Conservation (phyloP, 331 rosid species). For the Telfairia occidentalis region DNA sequence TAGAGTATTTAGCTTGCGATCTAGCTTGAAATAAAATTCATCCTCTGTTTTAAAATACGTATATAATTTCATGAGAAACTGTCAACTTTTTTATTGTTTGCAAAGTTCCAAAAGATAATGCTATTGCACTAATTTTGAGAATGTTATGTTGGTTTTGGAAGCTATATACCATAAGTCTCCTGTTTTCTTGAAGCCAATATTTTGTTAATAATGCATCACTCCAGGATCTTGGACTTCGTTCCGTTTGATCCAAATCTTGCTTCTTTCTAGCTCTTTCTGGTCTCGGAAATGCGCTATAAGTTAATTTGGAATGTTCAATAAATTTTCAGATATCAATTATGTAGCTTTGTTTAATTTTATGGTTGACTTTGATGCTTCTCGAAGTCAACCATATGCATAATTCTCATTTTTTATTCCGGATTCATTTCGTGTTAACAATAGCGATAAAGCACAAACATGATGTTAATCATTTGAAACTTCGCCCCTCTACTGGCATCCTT, state of each 20-base stretch:
- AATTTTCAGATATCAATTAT: not conserved
- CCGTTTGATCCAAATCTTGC: not conserved
- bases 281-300: not conserved
- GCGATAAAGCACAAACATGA: not conserved
- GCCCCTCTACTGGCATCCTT: not conserved
- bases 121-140: not conserved
- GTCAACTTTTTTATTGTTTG: not conserved
- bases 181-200: not conserved
- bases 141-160: not conserved
- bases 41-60: not conserved
- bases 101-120: not conserved
- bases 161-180: not conserved
- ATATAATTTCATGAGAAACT: not conserved
- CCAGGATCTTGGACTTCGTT: not conserved
- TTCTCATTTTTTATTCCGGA: not conserved
- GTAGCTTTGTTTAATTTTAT: not conserved
- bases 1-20: constrained; percentile 7
- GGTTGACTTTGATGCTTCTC: not conserved
- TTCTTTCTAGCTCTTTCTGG: not conserved
- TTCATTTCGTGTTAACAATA: not conserved
- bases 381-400: not conserved
- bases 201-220: not conserved
- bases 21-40: not conserved
- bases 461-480: not conserved
- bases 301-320: not conserved